Evolutionary conservation across 768 basidiomycete species (phyloP).

Genomic region (Rhizopogon vinicolor): DNA sequence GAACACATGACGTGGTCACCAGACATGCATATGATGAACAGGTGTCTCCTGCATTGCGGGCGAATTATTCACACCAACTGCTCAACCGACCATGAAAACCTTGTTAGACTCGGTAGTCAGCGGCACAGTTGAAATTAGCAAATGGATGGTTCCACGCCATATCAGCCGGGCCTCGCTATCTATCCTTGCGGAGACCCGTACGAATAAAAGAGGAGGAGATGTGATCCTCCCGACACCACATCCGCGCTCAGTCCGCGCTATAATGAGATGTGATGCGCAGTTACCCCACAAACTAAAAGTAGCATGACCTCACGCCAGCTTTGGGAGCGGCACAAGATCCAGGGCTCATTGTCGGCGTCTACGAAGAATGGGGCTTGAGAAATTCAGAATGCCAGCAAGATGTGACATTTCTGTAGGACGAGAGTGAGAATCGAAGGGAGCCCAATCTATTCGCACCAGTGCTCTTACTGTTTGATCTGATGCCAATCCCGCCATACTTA

Average conservation of each 20-base stretch:
- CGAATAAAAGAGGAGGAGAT: neutral
- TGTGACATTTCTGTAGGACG: too few species aligned
- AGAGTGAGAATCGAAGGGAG: too few species aligned
- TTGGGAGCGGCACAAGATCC: neutral
- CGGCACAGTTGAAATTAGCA: neutral
- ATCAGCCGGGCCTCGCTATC: neutral
- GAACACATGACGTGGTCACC: neutral
- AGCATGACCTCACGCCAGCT: neutral
- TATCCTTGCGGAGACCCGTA: constrained; percentile 5
- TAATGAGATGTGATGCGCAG: neutral
- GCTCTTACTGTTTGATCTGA: neutral
- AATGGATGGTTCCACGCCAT: neutral
- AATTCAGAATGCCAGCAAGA: neutral
- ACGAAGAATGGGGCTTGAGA: neutral
- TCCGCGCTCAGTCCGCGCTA: neutral
- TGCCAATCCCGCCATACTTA: too few species aligned
- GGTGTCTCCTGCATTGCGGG: neutral
- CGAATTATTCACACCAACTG: neutral
- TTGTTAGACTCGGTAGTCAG: neutral
- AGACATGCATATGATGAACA: neutral
- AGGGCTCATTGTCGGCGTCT: neutral
- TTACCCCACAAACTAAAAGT: neutral
- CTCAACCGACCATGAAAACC: neutral
- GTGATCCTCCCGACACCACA: neutral
- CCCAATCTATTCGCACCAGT: neutral